phyloP scores from a whole-genome alignment of 2,329 filamentous ascomycete genomes.

The Paracorniculantispora psalliotae region DNA sequence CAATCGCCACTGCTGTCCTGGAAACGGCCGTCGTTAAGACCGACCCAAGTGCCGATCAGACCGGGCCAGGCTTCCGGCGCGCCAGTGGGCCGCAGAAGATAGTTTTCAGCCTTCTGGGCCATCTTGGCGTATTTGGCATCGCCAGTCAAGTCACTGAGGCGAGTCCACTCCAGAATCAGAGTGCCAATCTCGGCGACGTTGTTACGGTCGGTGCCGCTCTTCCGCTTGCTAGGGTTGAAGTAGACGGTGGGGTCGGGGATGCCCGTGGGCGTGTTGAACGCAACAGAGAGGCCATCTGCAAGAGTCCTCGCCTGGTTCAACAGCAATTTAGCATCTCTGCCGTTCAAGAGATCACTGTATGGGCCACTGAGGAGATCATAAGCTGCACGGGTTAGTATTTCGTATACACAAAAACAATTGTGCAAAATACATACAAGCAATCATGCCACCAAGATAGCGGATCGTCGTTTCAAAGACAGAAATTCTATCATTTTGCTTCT shows the following conservation, averaged over 20 bases:
- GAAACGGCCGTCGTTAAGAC: constrained; percentile 62
- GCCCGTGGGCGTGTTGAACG: constrained; percentile 72
- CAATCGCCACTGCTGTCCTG: constrained; percentile 65
- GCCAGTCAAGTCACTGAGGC: constrained; percentile 68
- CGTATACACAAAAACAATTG: background rate
- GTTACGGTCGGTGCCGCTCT: constrained; percentile 52
- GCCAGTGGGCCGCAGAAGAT: constrained; percentile 59
- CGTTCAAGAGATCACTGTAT: constrained; percentile 44
- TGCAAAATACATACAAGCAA: constrained; percentile 53
- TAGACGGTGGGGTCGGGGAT: constrained; percentile 66
- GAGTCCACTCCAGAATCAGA: constrained; percentile 79
- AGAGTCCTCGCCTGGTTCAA: constrained; percentile 63
- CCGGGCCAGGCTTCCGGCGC: constrained; percentile 69
- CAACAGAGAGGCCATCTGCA: constrained; percentile 68
- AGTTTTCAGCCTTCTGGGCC: constrained; percentile 61
- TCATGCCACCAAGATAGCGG: constrained; percentile 74
- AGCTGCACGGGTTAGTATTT: constrained; percentile 29
- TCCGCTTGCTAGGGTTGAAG: constrained; percentile 47
- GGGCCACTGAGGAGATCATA: constrained; percentile 71
- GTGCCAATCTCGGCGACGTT: constrained; percentile 74
- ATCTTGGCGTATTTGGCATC: constrained; percentile 62
- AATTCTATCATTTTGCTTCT: constrained; percentile 41
- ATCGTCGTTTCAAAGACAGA: constrained; percentile 90
- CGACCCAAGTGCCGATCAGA: constrained; percentile 63
- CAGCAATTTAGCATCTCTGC: constrained; percentile 47